Base-by-base conservation (phyloP, 106 monocot genomes). In the Triglochin maritima region DNA sequence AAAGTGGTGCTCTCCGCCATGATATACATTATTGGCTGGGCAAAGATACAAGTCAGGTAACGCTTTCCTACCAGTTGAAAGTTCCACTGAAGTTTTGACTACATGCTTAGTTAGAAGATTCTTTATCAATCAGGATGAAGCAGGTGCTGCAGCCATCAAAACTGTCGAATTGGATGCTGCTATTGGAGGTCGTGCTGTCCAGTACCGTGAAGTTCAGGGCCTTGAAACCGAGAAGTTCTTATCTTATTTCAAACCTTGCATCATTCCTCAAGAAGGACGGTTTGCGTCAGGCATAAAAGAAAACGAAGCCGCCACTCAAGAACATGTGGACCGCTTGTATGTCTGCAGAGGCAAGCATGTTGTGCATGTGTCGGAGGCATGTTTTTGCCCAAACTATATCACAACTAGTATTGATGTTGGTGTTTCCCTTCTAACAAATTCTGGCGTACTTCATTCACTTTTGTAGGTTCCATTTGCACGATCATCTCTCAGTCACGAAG, bases 101-200 rank as follows among this genome's bases (percentile, higher is more conserved):
- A 29, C 29, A 29, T 29, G 29, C 29, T 29, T 29, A 29, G 29
- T 29, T 29, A 29, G 29, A 29, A 29, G 29, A 29, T 29, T 29
- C 29, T 29, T 29, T 29, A 46, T 54, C 59, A 63, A 72, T 9
- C 13, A 86, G 86, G 86, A 86, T 73, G 86, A 82, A 74, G 76
- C 86, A 66, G 79, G 86, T n/a, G 73, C 73, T 68, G 82, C 82
- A 65, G 86, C 86, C 6, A 71, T 86, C 46, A 79, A 82, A 66
- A 82, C 86, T 55, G 77, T 86, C 44, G 86, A 86, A 65, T 71
- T 86, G 17, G 82, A 86, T 82, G 86, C 79, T 52, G 59, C 73
- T 7, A 82, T 86, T 60, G 86, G 86, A 56, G 79, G 82, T 6
- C 82, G 82, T 46, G 86, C 86, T 56, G 82, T 86, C 72, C 86